A percentile compares a stretch with the other conserved stretches of the same genome.
Evolutionary conservation across 192 early-diverging fungal species (phyloP).

Genomic region (Endogone sp.): DNA sequence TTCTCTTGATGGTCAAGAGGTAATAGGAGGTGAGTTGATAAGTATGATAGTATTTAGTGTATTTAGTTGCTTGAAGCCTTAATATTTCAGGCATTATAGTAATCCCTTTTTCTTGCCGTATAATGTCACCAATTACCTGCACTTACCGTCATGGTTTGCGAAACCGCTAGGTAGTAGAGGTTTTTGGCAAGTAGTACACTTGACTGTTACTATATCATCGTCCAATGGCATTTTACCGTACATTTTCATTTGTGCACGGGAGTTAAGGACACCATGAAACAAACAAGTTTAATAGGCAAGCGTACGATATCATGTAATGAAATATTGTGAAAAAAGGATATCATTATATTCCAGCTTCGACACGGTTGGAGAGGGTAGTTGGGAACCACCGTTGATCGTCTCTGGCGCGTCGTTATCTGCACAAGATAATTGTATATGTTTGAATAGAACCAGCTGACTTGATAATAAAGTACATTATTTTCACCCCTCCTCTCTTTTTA

Average conservation of each 20-base stretch:
- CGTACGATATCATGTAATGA: conserved; percentile 22
- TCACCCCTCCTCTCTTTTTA: no score
- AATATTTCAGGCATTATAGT: not conserved
- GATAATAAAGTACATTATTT: not conserved
- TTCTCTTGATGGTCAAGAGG: conserved; percentile 10
- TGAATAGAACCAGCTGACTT: not conserved
- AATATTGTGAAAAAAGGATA: conserved; percentile 5
- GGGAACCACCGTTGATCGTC: not conserved
- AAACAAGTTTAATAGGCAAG: conserved; percentile 22
- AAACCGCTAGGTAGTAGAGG: conserved; percentile 60
- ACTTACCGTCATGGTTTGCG: conserved; percentile 57
- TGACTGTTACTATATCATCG: conserved; percentile 61
- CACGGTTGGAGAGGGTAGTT: conserved; percentile 8
- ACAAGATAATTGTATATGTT: conserved; percentile 22
- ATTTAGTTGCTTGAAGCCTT: conserved; percentile 1
- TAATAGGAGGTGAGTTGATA: no score
- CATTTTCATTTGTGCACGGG: conserved; percentile 41
- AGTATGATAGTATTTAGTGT: no score
- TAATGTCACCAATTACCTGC: not conserved
- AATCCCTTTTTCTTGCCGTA: not conserved
- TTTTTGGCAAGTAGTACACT: conserved; percentile 62
- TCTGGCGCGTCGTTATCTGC: conserved; percentile 18
- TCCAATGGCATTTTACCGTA: conserved; percentile 54
- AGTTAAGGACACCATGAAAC: conserved; percentile 28
- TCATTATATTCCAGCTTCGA: conserved; percentile 12